Base-by-base conservation (phyloP, 2,329 filamentous ascomycete species). In the Penicillium fuscoglaucum region DNA sequence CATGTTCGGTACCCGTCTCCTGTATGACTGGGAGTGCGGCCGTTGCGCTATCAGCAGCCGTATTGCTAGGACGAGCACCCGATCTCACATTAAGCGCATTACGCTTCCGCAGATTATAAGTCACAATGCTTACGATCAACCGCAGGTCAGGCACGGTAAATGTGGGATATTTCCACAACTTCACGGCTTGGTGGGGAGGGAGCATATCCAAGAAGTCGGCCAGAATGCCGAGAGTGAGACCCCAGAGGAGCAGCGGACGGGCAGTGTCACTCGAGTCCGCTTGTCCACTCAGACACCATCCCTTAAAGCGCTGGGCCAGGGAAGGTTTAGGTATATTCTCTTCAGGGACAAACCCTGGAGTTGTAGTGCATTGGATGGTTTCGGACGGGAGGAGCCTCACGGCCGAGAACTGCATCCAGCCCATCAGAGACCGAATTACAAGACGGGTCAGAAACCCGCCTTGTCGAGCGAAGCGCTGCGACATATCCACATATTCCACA, bases 141-240 rank as follows among this genome's bases (percentile, higher is more conserved):
- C 83, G 78, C 4, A 89, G 78, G 66, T 90, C 87, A 57, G 79
- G 79, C 1, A 83, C 79, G 0, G 86, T 88, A 68, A 90, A 89
- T 1, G 85, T 89, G 0, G 87, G 87, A 66, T 88, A 89, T 31
- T 82, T 82, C 86, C 87, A 90, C 28, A 88, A 71, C 35, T 83
- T 76, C 4, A 89, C 79, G 2, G 85, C 82, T 53, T 83, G 84
- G 61, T 82, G 78, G 1, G 86, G 85, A n/a, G 87, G 87, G 4
- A 89, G 74, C 67, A 88, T 81, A 62, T 89, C 86, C 26, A 90
- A 78, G 62, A 90, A 86, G 71, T 90, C 87, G 17, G 84, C 84
- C 40, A 89, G 73, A 33, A 90, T 83, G 6, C 87, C 87, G 1
- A 90, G 76, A 0, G 87, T 89, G 35, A 90, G 71, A 0, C 87